Evolutionary conservation across 2,329 filamentous ascomycete genomes (phyloP), one percentile per base, ranked within the genome.

Genomic region (Chalara sp.): DNA sequence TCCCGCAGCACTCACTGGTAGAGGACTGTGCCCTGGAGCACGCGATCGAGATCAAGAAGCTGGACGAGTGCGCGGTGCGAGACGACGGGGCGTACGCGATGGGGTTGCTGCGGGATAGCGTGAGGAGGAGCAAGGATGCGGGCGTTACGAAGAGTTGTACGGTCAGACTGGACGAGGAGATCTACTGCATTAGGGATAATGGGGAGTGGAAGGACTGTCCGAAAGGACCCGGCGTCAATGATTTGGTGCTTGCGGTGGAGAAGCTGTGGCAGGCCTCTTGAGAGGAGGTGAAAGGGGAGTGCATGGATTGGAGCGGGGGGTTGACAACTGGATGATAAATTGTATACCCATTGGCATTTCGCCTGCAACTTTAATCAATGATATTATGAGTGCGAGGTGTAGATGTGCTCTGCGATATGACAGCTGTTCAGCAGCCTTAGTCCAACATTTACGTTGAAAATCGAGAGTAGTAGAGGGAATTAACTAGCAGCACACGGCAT

Each of bases 1-100:
- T 99, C 33, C 92, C 93, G 2, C 75, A 87, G 33, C 80, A 85
- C 47, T 76, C 77, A n/a, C 77, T 96, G 13, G 78, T 96, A 40
- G 79, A 95, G 65, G 83, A 89, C 65, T 99, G 93, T 67, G 89
- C 93, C 3, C 74, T 96, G 47, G 89, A 97, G 70, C 89, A 96
- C 64, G 90, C 89, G 31, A 83, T 97, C 46, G 85, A 93, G 62
- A 89, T 96, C 65, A 76, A 83, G 30, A 76, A 80, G 56, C 70
- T 99, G 50, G 95, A 97, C 67, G 75, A 85, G 21, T 99, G 93
- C 67, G 84, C 89, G 42, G 84, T 84, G 40, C 76, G 79, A 55
- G 85, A 95, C 53, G 81, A 89, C 58, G 88, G 89, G 32, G 83
- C 80, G 1, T 79, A 83, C 53, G 87, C 84, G 4, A 72, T 89